Base-by-base conservation (phyloP, 2,329 filamentous ascomycete species). In the Aureobasidium namibiae region DNA sequence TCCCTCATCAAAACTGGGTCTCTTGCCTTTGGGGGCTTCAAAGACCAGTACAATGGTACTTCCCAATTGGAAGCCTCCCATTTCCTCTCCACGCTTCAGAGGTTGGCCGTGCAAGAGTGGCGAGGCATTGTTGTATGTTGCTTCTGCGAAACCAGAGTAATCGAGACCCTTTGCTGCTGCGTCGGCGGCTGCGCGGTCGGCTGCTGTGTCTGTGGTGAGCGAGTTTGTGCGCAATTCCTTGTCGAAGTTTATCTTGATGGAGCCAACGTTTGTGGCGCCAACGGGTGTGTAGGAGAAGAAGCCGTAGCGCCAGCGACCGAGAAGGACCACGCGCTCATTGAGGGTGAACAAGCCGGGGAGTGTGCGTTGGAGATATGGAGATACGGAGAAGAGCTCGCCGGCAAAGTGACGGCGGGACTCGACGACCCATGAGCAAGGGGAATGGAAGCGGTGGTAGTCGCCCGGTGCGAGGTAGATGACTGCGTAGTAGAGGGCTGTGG, bases 371-470 rank as follows among this genome's bases (percentile, higher is more conserved):
- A 99, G 82, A 73, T 96, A 99, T 0, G 94, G 94, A 0, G 90
- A 95, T 4, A 99, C 94, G 57, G 88, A 92, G 78, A 89, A 99
- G 9, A 99, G 81, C 74, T 99, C 95, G 60, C 94, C 94, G 0
- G 94, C 92, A 70, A 99, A 99, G 76, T 99, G 94, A n/a, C 94
- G 89, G 44, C 95, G 86, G 64, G 86, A 86, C 74, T 96, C 89
- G 34, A 94, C 94, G 16, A 99, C 91, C 94, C 94, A 99, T 66
- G 90, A 88, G 1, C 90, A 87, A 0, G 94, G 94, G 1, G 90
- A 95, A 77, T 99, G 95, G 78, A 97, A 99, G 64, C 92, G 89
- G 76, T 99, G 94, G 76, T 99, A 99, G 76, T 99, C 95, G 52
- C 94, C 94, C 0, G 94, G 94, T 0, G 95, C 94, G 44, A 99